Evolutionary conservation across 257 asterid species (phyloP), one percentile per base, ranked within the genome.

Genomic region (Primulina eburnea): DNA sequence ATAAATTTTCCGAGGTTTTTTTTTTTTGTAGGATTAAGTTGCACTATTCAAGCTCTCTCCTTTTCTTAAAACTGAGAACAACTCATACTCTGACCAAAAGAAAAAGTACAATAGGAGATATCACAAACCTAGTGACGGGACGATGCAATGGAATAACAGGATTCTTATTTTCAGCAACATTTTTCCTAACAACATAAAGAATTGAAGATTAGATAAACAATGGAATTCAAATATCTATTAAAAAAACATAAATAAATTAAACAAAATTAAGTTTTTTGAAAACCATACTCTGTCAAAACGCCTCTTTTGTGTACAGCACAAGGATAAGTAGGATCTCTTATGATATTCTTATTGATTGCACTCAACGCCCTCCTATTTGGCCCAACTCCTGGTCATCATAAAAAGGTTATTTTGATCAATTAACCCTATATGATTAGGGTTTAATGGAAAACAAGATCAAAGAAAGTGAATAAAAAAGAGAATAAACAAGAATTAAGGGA

Each of bases 301-400:
- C 84, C 87, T 82, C 93, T 82, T 77, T 88, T 90, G 68, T 81
- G 82, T 34, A 86, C 88, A 79, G 86, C 87, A 74, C 74, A 79
- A 11, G 88, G 88, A 70, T 78, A 76, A 2, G 88, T 78, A 33
- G 88, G 89, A 68, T 83, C 86, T 65, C 77, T 91, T 0, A 80
- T 77, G 61, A 88, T 80, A 77, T 90, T 89, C 79, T 43, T 70
- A 59, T 88, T 77, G 70, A 92, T 88, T 38, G 89, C 73, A 78
- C 92, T 83, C 76, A 92, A 60, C 7, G 96, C 97, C 82, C 96
- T 90, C 67, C 98, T 74, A 53, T 80, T 83, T 71, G 81, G 83
- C 47, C 79, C 83, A 9, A 70, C 81, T 33, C 86, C 85, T 7
- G 55, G 8, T 16, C 8, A 50, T 50, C 57, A 50, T 50, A 50